Evolutionary conservation across 2,329 filamentous ascomycete species (phyloP).

Genomic region (Tolypocladium album): DNA sequence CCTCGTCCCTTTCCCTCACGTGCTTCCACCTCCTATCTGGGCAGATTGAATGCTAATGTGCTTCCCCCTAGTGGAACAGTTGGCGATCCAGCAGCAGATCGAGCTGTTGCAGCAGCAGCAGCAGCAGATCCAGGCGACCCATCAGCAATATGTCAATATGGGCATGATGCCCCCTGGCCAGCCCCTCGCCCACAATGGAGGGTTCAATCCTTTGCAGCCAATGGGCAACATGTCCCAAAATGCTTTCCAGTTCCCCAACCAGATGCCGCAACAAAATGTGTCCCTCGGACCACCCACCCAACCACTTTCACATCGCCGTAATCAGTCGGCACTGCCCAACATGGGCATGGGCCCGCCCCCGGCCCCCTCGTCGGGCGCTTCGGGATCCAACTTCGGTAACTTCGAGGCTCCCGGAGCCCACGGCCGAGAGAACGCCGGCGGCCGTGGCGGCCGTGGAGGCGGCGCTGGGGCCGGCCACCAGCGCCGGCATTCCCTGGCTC

Average conservation of each 20-base stretch:
- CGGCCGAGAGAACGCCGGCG: slow-evolving; percentile 28
- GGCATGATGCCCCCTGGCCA: slow-evolving; percentile 86
- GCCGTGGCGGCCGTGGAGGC: slow-evolving; percentile 59
- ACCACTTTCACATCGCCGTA: slow-evolving; percentile 83
- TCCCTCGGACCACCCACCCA: slow-evolving; percentile 68
- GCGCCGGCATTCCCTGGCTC: slow-evolving; percentile 84
- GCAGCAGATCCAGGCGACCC: slow-evolving; percentile 90
- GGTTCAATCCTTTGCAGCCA: slow-evolving; percentile 70
- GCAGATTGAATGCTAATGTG: not conserved
- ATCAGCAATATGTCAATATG: slow-evolving; percentile 97
- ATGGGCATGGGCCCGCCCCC: slow-evolving; percentile 83
- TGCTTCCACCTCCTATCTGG: not conserved
- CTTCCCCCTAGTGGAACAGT: slow-evolving; percentile 70
- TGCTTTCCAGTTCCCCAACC: slow-evolving; percentile 81
- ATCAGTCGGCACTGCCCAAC: slow-evolving; percentile 91
- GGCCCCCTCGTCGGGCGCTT: slow-evolving; percentile 83
- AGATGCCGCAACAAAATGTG: slow-evolving; percentile 62
- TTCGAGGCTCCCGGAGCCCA: slow-evolving; percentile 49
- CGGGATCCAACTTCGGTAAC: slow-evolving; percentile 68
- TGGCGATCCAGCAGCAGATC: slow-evolving; percentile 96
- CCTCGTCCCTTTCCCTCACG: not conserved
- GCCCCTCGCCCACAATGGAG: slow-evolving; percentile 54
- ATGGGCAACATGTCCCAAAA: slow-evolving; percentile 72
- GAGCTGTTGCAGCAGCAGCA: slow-evolving; percentile 96
- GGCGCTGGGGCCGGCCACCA: slow-evolving; percentile 70